Evolutionary conservation across 2,329 filamentous ascomycete genomes (phyloP), one percentile per base, ranked within the genome.

Genomic region (Arthroderma sp.): DNA sequence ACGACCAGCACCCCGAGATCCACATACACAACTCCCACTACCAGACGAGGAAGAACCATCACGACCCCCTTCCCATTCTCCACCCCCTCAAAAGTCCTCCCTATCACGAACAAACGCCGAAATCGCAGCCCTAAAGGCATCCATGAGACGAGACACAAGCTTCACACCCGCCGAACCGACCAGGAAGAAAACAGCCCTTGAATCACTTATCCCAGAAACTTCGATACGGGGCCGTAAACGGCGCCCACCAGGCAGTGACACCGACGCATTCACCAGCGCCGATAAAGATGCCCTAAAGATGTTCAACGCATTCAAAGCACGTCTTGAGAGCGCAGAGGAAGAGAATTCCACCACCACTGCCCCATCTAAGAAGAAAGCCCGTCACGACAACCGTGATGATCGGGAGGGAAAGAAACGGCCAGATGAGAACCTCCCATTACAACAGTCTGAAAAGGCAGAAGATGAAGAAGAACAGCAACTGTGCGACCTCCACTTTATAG

Each of bases 401-500:
- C 11, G 11, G 31, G 30, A 30, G 6, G 11, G 6, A 48, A 56
- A 11, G 48, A 48, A 40, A 51, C 40, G 1, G 15, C 15, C 15
- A 22, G 15, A 22, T 22, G 15, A 22, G 15, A 22, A 3, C 15
- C 15, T 22, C 15, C 1, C 15, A 22, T 22, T 3, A 36, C 34
- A 45, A 15, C 32, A 42, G 28, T 47, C 41, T 7, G 50, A 55
- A 6, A 52, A 42, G 6, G 56, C 62, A 5, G 72, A 73, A 11
- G 80, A 81, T 8, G 43, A 48, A 22, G 47, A 83, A 34, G 86
- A 93, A 59, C 80, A 78, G 2, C 74, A 74, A 41, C 71, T 93
- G 3, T 98, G 91, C 58, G 91, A 96, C 61, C 68, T 98, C 32
- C 91, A 98, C 61, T 98, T 96, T 63, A 93, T 98, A 51, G 84